Evolutionary conservation across 495 filamentous ascomycete genomes (phyloP), one percentile per base, ranked within the genome.

Genomic region (Xylaria nigripes): DNA sequence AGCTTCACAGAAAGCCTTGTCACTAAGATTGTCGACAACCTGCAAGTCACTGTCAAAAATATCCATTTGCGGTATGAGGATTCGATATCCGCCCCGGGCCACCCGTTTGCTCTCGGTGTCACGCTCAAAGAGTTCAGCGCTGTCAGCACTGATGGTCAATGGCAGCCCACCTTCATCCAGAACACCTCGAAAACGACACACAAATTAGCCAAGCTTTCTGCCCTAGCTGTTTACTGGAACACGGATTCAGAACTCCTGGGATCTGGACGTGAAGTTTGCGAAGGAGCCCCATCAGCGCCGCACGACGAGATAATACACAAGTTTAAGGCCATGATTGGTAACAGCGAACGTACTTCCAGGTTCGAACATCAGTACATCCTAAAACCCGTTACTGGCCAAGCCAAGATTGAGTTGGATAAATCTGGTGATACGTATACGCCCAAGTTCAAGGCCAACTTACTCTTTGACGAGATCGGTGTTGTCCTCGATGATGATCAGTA

Each of bases 31-130:
- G 87, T 97, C 58, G 92, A 98, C 74, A 98, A 98, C 65, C 78
- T 98, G 30, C 93, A 98, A 69, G 86, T 98, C 52, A 94, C 85
- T 21, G 85, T 98, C 67, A 97, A 95, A 77, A 96, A 96, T 65
- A 94, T 98, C 47, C 93, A 98, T 67, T 80, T 98, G 46, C 86
- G 93, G 56, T 98, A 97, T 68, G 93, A 98, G 68, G 93, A 98
- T 67, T 88, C 90, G n/a, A 86, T 97, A 58, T 89, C 91, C 36
- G 89, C 92, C 8, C 90, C 90, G 2, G 90, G 90, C 12, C 94
- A 98, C 68, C 91, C 94, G 1, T 98, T 98, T 65, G 89, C 93
- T 18, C 75, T 91, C 34, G 93, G 94, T 23, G 58, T 97, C 56
- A 97, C 91, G 1, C 76, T 98, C 50, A 86, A 93, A 61, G 93